These are phyloP conservation scores for Pycnococcus provasolii DNA, from an alignment of 139 green algal genomes.

Conservation along the genomic window DNA sequence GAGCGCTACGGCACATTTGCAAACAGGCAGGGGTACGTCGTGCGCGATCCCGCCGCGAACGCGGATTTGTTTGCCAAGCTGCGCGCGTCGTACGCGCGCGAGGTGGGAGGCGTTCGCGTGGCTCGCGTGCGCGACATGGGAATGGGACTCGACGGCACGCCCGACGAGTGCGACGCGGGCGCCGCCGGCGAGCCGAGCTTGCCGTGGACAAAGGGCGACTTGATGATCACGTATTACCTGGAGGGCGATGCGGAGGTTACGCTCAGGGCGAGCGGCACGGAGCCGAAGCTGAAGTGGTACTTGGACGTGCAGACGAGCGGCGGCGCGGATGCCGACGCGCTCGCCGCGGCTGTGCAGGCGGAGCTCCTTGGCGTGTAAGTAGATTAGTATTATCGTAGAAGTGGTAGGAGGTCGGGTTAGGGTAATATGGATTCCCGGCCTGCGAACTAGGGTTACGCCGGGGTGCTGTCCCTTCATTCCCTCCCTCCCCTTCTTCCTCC, in stretches of 20 bases:
- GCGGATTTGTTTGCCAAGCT: slow-evolving; percentile 38
- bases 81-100: slow-evolving; percentile 8
- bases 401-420: too few species aligned
- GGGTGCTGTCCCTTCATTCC: too few species aligned
- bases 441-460: too few species aligned
- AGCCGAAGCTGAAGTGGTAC: slow-evolving; percentile 72
- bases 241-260: slow-evolving; percentile 34
- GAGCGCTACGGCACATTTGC: slow-evolving; percentile 38
- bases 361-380: too few species aligned
- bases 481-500: too few species aligned
- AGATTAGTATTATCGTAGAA: too few species aligned
- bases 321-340: too few species aligned
- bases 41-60: not conserved
- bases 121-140: slow-evolving; percentile 41
- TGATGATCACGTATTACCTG: slow-evolving; percentile 57
- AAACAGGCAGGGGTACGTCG: slow-evolving; percentile 11
- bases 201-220: slow-evolving; percentile 52
- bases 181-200: slow-evolving; percentile 36
- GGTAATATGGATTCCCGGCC: too few species aligned
- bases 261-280: slow-evolving; percentile 38
- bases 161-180: slow-evolving; percentile 30
- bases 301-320: slow-evolving; percentile 27
- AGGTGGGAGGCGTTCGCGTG: slow-evolving; percentile 12
- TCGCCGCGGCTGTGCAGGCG: too few species aligned
- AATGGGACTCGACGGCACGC: slow-evolving; percentile 42